Evolutionary conservation across 2,329 filamentous ascomycete species (phyloP).

Genomic region (Venturia nashicola): DNA sequence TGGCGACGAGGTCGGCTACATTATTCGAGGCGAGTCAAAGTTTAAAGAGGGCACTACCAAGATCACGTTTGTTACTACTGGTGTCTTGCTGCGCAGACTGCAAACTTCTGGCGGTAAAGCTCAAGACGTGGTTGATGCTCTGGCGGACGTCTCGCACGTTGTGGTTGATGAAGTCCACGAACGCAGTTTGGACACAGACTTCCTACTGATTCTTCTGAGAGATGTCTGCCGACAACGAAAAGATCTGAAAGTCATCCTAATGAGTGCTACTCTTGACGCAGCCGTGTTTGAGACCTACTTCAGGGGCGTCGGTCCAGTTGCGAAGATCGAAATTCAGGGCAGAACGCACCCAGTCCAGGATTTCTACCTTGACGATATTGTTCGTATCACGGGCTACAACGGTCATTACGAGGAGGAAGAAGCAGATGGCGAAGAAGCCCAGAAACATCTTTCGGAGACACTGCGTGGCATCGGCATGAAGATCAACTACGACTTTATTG

Average conservation of each 20-base stretch:
- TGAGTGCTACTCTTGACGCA: constrained; percentile 93
- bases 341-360: constrained; percentile 84
- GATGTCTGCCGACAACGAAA: constrained; percentile 59
- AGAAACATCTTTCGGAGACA: constrained; percentile 25
- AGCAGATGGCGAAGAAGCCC: constrained; percentile 33
- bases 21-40: constrained; percentile 82
- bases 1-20: constrained; percentile 82
- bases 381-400: constrained; percentile 55
- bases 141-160: constrained; percentile 86
- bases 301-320: constrained; percentile 55
- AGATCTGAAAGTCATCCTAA: constrained; percentile 80
- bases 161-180: constrained; percentile 97
- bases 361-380: constrained; percentile 78
- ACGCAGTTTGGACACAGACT: constrained; percentile 87
- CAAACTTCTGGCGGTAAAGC: constrained; percentile 72
- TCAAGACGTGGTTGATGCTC: constrained; percentile 61
- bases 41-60: constrained; percentile 58
- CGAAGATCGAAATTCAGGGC: constrained; percentile 74
- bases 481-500: constrained; percentile 84
- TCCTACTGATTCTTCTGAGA: constrained; percentile 74
- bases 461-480: constrained; percentile 48
- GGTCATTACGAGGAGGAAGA: constrained; percentile 36
- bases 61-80: constrained; percentile 92
- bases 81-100: constrained; percentile 79
- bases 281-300: constrained; percentile 79